Evolutionary conservation across 352 stramenopile species (phyloP), one percentile per base, ranked within the genome.

Genomic region (Pythium pectinolyticum): DNA sequence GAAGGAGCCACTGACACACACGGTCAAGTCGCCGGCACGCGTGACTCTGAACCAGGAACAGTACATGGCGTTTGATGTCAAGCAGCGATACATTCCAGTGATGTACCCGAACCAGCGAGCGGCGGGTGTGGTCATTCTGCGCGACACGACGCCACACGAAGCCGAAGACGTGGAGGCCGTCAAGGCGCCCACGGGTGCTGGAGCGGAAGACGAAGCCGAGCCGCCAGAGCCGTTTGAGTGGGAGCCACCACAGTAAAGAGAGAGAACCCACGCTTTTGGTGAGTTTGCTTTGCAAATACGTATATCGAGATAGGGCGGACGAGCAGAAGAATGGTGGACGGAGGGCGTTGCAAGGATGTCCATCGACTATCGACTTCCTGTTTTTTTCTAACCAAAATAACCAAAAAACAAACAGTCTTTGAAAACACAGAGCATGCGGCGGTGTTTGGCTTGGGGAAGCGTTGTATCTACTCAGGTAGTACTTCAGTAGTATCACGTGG

Each of bases 181-280:
- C 8, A 95, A 98, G 69, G 93, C 91, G 45, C 91, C 95, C 32
- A 88, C 95, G 9, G 78, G 86, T 14, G 77, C 77, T 37, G 92
- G 95, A 40, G 89, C 88, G 10, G 96, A 98, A 72, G 95, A 98
- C 47, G 96, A 99, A 66, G 93, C 94, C 41, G 86, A 97, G 53
- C 84, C 95, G 32, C 96, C 96, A 51, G 90, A 98, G 77, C 94
- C 97, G 47, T 99, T 99, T 74, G 95, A 99, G 78, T 99, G 96
- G 96, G 91, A 89, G 35, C 90, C 89, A 14, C 82, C 83, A 40
- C 79, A 88, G 72, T 82, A 84, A 67, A 46, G 39, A 25, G n/a
- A n/a, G n/a, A n/a, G n/a, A 46, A 20, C 22, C 39, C 39, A 46
- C 9, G 39, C 39, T 46, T 46, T 46, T 46, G 39, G 39, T 46